Conservation (phyloP, 345 rosid species). For the Euclidium syriacum region DNA sequence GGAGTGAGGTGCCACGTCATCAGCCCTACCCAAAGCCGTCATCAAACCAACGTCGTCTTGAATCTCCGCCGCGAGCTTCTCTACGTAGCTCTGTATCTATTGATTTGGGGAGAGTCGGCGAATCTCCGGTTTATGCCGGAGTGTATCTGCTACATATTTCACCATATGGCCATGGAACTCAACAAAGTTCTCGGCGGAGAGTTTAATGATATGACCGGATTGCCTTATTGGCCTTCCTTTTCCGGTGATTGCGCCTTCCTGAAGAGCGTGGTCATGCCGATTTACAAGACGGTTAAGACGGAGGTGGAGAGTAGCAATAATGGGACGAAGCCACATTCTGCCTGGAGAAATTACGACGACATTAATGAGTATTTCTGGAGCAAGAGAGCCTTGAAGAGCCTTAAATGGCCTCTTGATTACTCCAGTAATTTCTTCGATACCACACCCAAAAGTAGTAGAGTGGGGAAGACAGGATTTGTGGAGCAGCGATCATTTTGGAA, state of each 20-base stretch:
- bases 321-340: slow-evolving; percentile 90
- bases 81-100: slow-evolving; percentile 58
- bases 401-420: slow-evolving; percentile 83
- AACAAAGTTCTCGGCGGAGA: slow-evolving; percentile 76
- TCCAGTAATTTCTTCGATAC: slow-evolving; percentile 72
- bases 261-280: slow-evolving; percentile 71
- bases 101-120: slow-evolving; percentile 93
- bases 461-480: slow-evolving; percentile 94
- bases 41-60: slow-evolving; percentile 20
- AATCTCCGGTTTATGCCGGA: slow-evolving; percentile 88
- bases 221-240: slow-evolving; percentile 68
- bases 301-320: slow-evolving; percentile 81
- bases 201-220: slow-evolving; percentile 86
- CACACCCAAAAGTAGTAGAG: slow-evolving; percentile 48
- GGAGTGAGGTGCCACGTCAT: slow-evolving; percentile 39
- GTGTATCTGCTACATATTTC: slow-evolving; percentile 80
- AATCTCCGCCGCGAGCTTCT: slow-evolving; percentile 61
- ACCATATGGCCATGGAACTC: slow-evolving; percentile 89
- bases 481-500: slow-evolving; percentile 96
- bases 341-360: slow-evolving; percentile 95
- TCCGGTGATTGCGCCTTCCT: slow-evolving; percentile 77
- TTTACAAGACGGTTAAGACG: slow-evolving; percentile 60
- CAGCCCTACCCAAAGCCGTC: slow-evolving; percentile 29
- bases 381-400: slow-evolving; percentile 70
- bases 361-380: slow-evolving; percentile 97